phyloP scores from a whole-genome alignment of 2,329 filamentous ascomycete species.

The Exserohilum rostratum region DNA sequence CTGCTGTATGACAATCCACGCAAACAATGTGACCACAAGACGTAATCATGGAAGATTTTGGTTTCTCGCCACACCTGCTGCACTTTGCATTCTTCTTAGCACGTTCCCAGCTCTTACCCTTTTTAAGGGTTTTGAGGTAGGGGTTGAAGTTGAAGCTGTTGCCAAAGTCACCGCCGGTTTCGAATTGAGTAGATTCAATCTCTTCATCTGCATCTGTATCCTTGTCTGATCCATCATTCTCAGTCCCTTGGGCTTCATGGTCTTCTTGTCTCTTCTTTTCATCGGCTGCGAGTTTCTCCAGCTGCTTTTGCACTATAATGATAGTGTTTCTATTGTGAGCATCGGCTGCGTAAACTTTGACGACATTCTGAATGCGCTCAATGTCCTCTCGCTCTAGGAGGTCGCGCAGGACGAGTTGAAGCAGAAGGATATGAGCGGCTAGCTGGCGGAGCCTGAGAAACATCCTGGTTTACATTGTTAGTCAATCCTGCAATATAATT shows the following conservation, averaged over 20 bases:
- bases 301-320: constrained; percentile 35
- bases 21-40: constrained; percentile 65
- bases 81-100: constrained; percentile 54
- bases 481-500: background rate
- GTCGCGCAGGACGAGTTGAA: constrained; percentile 54
- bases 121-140: constrained; percentile 47
- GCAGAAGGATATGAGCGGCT: constrained; percentile 56
- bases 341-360: constrained; percentile 28
- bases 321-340: constrained; percentile 23
- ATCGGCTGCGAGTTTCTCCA: constrained; percentile 30
- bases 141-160: constrained; percentile 50
- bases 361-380: constrained; percentile 48
- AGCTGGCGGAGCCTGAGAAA: constrained; percentile 60
- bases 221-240: background rate
- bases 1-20: constrained; percentile 51
- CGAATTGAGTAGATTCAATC: background rate
- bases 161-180: constrained; percentile 41
- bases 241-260: constrained; percentile 6
- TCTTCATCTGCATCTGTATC: background rate
- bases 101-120: constrained; percentile 46
- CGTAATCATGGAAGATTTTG: constrained; percentile 53
- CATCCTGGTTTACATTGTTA: constrained; percentile 40
- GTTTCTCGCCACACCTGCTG: constrained; percentile 49
- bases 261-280: constrained; percentile 21
- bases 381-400: constrained; percentile 55